A percentile compares a stretch with the other conserved stretches of the same genome.
phyloP scores from a whole-genome alignment of 805 yeast species.

The Wickerhamomyces canadensis region DNA sequence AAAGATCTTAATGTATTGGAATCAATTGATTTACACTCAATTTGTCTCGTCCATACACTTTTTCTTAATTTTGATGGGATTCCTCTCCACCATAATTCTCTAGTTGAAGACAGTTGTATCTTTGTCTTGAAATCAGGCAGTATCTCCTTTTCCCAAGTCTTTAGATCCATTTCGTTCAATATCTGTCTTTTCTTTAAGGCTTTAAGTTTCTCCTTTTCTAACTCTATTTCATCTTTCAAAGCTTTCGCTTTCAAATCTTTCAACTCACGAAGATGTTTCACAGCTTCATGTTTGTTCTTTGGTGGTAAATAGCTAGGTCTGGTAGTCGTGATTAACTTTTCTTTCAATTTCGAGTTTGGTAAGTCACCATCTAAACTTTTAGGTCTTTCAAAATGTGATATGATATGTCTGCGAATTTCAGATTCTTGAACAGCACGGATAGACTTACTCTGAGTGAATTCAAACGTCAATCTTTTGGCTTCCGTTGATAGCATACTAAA shows the following conservation, averaged over 20 bases:
- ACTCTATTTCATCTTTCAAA: slow-evolving; percentile 32
- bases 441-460: slow-evolving; percentile 25
- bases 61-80: slow-evolving; percentile 41
- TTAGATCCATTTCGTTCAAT: slow-evolving; percentile 32
- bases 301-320: slow-evolving; percentile 68
- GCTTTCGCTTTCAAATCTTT: slow-evolving; percentile 39
- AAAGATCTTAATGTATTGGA: slow-evolving; percentile 7
- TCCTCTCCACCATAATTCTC: slow-evolving; percentile 61
- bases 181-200: slow-evolving; percentile 28
- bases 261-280: slow-evolving; percentile 49
- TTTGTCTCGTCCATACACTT: slow-evolving; percentile 45
- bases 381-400: slow-evolving; percentile 26
- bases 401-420: slow-evolving; percentile 11
- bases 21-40: slow-evolving; percentile 29
- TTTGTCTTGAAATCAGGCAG: slow-evolving; percentile 30
- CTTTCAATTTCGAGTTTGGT: slow-evolving; percentile 13
- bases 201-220: slow-evolving; percentile 26
- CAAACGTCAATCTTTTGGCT: slow-evolving; percentile 14
- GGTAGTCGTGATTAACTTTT: slow-evolving; percentile 38
- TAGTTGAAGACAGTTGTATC: slow-evolving; percentile 32
- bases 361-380: slow-evolving; percentile 10
- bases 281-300: slow-evolving; percentile 46
- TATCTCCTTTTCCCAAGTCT: slow-evolving; percentile 36
- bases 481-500: slow-evolving; percentile 11
- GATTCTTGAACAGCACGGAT: slow-evolving; percentile 31